A percentile compares a stretch with the other conserved stretches of the same genome.
These are phyloP conservation scores for Tulasnella sp. DNA, from an alignment of 768 basidiomycete species.

Conservation along the genomic window DNA sequence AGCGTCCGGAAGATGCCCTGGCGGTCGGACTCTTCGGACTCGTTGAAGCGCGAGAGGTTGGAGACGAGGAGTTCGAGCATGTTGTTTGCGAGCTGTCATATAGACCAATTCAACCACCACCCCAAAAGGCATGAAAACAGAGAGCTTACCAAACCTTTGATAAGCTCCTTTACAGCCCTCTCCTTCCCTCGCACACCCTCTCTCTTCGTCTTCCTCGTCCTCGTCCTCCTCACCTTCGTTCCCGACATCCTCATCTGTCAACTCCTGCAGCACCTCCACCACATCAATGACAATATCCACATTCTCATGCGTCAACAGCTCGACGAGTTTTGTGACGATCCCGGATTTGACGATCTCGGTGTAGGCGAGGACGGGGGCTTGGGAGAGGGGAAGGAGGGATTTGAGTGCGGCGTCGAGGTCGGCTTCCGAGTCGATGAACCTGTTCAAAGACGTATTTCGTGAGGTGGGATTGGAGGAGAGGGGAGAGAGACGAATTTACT, in stretches of 20 bases:
- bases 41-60: slow-evolving; percentile 79
- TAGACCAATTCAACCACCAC: slow-evolving; percentile 14
- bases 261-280: slow-evolving; percentile 81
- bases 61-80: slow-evolving; percentile 81
- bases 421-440: slow-evolving; percentile 98
- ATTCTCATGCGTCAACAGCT: slow-evolving; percentile 90
- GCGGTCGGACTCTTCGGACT: slow-evolving; percentile 77
- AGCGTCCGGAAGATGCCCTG: slow-evolving; percentile 89
- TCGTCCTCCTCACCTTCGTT: slow-evolving; percentile 56
- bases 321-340: slow-evolving; percentile 55
- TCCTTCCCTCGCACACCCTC: slow-evolving; percentile 40
- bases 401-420: slow-evolving; percentile 85
- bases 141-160: slow-evolving; percentile 58
- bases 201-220: slow-evolving; percentile 42
- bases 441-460: slow-evolving; percentile 25
- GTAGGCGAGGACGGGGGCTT: slow-evolving; percentile 70
- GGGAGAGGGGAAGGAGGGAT: slow-evolving; percentile 75
- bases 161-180: slow-evolving; percentile 58
- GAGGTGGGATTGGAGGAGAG: not conserved
- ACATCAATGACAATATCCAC: slow-evolving; percentile 94
- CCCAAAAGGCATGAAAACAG: not conserved
- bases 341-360: slow-evolving; percentile 78
- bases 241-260: slow-evolving; percentile 92
- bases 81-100: slow-evolving; percentile 61
- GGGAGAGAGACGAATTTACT: slow-evolving; percentile 36